A percentile compares a stretch with the other conserved stretches of the same genome.
Conservation (phyloP, 805 yeast species). For the Schizosaccharomyces cryophilus region DNA sequence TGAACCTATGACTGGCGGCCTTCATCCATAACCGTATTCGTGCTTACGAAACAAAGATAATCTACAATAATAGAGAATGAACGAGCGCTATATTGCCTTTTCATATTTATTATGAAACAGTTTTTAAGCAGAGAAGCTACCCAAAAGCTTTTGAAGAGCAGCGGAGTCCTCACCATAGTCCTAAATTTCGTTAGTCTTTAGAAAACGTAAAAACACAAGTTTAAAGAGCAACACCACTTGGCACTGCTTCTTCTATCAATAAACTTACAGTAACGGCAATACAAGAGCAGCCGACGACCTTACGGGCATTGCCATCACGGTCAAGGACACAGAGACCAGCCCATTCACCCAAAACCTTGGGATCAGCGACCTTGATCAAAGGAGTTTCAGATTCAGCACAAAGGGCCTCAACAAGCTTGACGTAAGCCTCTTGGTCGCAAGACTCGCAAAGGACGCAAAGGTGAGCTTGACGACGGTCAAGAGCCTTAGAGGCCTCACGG, state of each 20-base stretch:
- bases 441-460: constrained; percentile 93
- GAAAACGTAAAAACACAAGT: background rate
- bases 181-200: constrained; percentile 14
- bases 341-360: constrained; percentile 99
- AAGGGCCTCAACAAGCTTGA: constrained; percentile 95
- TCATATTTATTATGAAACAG: background rate
- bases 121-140: background rate
- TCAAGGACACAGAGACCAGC: constrained; percentile 96
- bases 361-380: constrained; percentile 96
- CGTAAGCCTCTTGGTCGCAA: constrained; percentile 90
- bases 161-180: constrained; percentile 99
- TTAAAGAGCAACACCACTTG: background rate
- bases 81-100: background rate
- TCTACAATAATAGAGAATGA: too few species aligned
- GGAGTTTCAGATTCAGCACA: constrained; percentile 95
- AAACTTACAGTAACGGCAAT: constrained; percentile 52
- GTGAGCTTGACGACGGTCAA: constrained; percentile 86
- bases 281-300: constrained; percentile 99
- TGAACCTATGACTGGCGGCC: too few species aligned
- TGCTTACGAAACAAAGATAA: too few species aligned
- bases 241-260: background rate
- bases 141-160: constrained; percentile 41
- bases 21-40: too few species aligned
- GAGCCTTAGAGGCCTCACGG: constrained; percentile 98
- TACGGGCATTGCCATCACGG: constrained; percentile 99